These are phyloP conservation scores for Rubroboletus satanas DNA, from an alignment of 768 basidiomycete species.

Conservation along the genomic window DNA sequence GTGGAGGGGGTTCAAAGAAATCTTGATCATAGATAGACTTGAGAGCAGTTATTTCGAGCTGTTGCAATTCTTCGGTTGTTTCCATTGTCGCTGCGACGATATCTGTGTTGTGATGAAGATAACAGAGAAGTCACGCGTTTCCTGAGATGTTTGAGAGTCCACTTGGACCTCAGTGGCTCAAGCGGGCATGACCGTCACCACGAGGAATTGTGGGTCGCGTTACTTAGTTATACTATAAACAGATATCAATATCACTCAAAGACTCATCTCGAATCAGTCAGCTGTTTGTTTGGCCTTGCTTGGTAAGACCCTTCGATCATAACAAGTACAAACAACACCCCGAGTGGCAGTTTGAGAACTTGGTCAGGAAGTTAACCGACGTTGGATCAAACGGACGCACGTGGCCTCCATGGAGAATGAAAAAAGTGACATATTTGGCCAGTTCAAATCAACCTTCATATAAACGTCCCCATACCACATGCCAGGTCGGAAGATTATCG, in stretches of 20 bases:
- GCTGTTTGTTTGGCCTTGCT: conserved; percentile 14
- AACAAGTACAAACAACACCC: conserved; percentile 20
- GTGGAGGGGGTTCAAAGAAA: conserved; percentile 68
- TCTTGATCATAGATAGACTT: conserved; percentile 79
- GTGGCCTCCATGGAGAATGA: background rate
- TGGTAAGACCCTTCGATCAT: conserved; percentile 10
- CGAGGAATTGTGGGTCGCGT: conserved; percentile 1
- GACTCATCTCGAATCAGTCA: conserved; percentile 13
- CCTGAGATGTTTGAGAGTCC: conserved; percentile 61
- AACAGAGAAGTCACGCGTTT: conserved; percentile 33
- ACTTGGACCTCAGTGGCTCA: conserved; percentile 70
- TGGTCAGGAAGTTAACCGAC: background rate
- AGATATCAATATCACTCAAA: conserved; percentile 1
- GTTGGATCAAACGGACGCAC: background rate
- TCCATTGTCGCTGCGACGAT: conserved; percentile 50
- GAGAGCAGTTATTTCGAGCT: conserved; percentile 71
- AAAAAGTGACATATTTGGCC: background rate
- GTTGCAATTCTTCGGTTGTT: conserved; percentile 63
- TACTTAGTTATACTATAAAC: conserved; percentile 5
- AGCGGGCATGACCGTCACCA: conserved; percentile 52
- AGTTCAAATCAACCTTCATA: background rate
- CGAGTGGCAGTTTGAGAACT: background rate
- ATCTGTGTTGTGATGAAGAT: conserved; percentile 13
- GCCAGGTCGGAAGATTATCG: background rate
- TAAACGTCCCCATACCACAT: background rate